Evolutionary conservation across 2,329 filamentous ascomycete species (phyloP), one percentile per base, ranked within the genome.

Genomic region (Hymenoscyphus fructigenus): DNA sequence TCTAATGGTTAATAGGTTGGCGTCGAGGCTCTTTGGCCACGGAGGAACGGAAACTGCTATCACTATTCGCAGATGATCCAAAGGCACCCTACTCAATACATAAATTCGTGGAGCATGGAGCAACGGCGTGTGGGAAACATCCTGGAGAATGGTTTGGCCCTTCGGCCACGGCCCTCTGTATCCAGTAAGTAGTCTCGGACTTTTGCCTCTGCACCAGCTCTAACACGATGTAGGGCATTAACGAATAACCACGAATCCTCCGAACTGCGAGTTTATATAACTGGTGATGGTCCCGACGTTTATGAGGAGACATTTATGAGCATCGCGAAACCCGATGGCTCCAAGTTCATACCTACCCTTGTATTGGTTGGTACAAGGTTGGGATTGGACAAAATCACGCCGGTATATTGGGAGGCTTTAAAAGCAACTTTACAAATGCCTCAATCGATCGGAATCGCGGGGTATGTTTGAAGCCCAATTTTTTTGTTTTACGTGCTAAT

Each of bases 121-220:
- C 93, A 28, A 83, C 85, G 41, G 89, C 90, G 2, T 99, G 95
- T 77, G 93, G 92, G 3, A 98, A 97, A 78, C 91, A 96, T 74
- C 95, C 95, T 0, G 95, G 95, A 44, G 92, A 98, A 78, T 99
- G 95, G 95, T 99, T 99, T 78, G 95, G 95, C 0, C 95, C 95
- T n/a, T 97, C 93, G 20, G 95, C 95, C 6, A 96, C 95, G 10
- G 93, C 95, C 57, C 88, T 90, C 64, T 98, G 95, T 77, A 97
- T 99, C 70, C 90, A 95, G 93, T 96, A 80, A 76, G 90, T 79
- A 57, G 29, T 3, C 57, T 44, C 26, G 7, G 28, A 17, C 23
- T 23, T 26, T 41, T 26, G 26, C 32, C 10, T 1, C 32, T 10
- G 41, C 12, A 7, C 4, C 14, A 62, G 59, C 60, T 59, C 68